phyloP scores from a whole-genome alignment of 2,329 filamentous ascomycete species.

The Didymella glomerata region DNA sequence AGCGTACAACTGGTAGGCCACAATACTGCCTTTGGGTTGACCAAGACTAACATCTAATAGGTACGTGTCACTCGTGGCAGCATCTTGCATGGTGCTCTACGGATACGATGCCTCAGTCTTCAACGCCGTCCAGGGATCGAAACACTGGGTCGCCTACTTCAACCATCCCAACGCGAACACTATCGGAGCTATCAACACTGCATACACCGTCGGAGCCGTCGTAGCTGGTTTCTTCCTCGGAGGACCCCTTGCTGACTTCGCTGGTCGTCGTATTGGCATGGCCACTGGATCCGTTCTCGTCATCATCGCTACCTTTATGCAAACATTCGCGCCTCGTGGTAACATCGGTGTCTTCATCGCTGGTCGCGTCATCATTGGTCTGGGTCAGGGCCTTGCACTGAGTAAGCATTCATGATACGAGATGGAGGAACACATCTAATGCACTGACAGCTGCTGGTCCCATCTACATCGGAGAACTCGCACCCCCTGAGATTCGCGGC shows the following conservation, averaged over 20 bases:
- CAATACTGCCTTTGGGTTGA: not conserved
- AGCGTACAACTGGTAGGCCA: conserved; percentile 58
- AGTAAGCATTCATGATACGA: too few species aligned
- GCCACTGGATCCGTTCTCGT: conserved; percentile 69
- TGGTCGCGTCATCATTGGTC: conserved; percentile 72
- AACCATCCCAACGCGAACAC: conserved; percentile 57
- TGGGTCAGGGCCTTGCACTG: conserved; percentile 74
- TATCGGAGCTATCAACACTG: conserved; percentile 70
- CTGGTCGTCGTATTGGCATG: conserved; percentile 72
- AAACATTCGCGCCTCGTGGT: conserved; percentile 66
- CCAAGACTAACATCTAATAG: conserved; percentile 46
- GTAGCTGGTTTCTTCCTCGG: conserved; percentile 74
- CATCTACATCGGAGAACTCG: conserved; percentile 75
- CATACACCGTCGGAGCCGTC: conserved; percentile 75
- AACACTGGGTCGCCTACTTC: conserved; percentile 73
- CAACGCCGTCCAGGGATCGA: conserved; percentile 74
- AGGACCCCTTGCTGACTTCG: conserved; percentile 68
- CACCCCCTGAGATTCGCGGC: conserved; percentile 70
- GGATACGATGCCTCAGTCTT: conserved; percentile 78
- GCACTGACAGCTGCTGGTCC: conserved; percentile 65
- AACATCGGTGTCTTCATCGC: conserved; percentile 73
- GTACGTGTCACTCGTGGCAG: conserved; percentile 75
- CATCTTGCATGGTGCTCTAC: conserved; percentile 78
- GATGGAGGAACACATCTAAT: too few species aligned
- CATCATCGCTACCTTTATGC: conserved; percentile 73